Evolutionary conservation across 2,329 filamentous ascomycete species (phyloP).

Genomic region (Chaetomium globosum): DNA sequence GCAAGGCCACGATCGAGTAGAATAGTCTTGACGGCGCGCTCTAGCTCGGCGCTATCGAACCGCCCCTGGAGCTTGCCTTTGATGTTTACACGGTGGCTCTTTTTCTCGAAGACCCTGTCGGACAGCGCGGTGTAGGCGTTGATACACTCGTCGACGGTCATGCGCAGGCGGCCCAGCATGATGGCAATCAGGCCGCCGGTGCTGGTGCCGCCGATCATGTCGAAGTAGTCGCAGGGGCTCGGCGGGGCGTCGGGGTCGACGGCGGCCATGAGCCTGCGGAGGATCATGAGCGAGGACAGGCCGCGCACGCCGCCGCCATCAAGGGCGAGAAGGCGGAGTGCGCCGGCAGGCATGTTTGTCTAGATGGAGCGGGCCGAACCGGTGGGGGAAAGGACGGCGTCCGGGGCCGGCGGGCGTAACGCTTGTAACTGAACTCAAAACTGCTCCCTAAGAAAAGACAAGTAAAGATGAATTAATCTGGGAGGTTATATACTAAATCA

Average conservation of each 20-base stretch:
- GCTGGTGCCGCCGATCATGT: constrained; percentile 36
- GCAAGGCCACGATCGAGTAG: constrained; percentile 23
- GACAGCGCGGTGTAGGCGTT: constrained; percentile 41
- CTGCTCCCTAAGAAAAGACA: no score
- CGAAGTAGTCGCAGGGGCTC: constrained; percentile 30
- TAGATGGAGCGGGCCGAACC: constrained; percentile 2
- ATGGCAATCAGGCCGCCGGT: constrained; percentile 46
- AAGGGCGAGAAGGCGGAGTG: constrained; percentile 36
- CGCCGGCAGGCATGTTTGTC: constrained; percentile 20
- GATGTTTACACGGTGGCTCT: constrained; percentile 29
- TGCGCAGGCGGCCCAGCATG: constrained; percentile 31
- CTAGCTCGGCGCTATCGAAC: constrained; percentile 28
- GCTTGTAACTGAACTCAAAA: no score
- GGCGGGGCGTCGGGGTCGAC: constrained; percentile 37
- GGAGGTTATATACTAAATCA: no score
- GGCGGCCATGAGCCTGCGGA: constrained; percentile 40
- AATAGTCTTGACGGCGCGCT: constrained; percentile 33
- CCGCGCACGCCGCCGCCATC: constrained; percentile 45
- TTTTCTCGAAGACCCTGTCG: constrained; percentile 31
- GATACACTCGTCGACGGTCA: constrained; percentile 47
- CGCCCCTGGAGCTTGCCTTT: constrained; percentile 33
- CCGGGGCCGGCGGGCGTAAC: constrained; percentile 4
- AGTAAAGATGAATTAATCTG: no score
- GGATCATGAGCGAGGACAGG: constrained; percentile 43
- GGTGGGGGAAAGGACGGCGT: not conserved